phyloP scores from a whole-genome alignment of 140 eudicot genomes.

The Stevia rebaudiana region DNA sequence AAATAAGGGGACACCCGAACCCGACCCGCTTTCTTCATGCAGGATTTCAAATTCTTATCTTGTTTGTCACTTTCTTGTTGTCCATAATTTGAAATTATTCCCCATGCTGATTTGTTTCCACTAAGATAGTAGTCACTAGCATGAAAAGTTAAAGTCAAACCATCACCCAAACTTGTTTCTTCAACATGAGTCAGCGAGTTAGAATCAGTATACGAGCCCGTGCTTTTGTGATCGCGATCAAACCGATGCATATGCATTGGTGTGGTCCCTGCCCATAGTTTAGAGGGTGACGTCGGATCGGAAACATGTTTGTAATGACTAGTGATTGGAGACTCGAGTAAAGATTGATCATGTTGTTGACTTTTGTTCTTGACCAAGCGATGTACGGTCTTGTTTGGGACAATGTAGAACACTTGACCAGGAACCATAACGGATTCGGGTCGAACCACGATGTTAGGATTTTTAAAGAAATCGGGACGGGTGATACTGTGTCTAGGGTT shows the following conservation, averaged over 20 bases:
- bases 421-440: slow-evolving; percentile 57
- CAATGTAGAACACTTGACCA: slow-evolving; percentile 57
- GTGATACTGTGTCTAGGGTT: slow-evolving; percentile 60
- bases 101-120: slow-evolving; percentile 13
- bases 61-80: not conserved
- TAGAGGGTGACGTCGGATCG: slow-evolving; percentile 8
- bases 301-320: slow-evolving; percentile 1
- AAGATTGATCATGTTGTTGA: slow-evolving; percentile 13
- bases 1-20: not conserved
- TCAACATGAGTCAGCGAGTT: not conserved
- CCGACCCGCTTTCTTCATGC: not conserved
- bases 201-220: slow-evolving; percentile 9
- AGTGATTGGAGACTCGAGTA: slow-evolving; percentile 12
- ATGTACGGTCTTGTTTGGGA: slow-evolving; percentile 45
- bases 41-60: not conserved
- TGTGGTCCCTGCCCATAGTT: slow-evolving; percentile 34
- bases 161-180: slow-evolving; percentile 14
- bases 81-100: not conserved
- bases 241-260: slow-evolving; percentile 32
- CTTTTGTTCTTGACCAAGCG: slow-evolving; percentile 30
- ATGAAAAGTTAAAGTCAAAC: slow-evolving; percentile 18
- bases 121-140: slow-evolving; percentile 28
- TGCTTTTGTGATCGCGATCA: slow-evolving; percentile 15
- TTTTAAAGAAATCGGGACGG: slow-evolving; percentile 51
- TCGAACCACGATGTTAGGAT: slow-evolving; percentile 44